These are phyloP conservation scores for Hypholoma fasciculare DNA, from an alignment of 768 basidiomycete genomes.

Conservation along the genomic window DNA sequence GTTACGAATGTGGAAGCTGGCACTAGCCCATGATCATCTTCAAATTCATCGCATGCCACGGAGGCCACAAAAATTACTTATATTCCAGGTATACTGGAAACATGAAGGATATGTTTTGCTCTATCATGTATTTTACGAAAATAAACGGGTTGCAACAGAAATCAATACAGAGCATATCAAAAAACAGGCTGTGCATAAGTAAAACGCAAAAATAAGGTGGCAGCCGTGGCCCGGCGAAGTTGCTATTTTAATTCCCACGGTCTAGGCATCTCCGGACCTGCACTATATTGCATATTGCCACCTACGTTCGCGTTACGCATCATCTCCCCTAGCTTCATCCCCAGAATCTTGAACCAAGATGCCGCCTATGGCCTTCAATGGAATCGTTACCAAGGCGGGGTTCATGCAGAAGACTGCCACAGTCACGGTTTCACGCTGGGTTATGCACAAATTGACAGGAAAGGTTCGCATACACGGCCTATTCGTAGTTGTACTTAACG, in stretches of 20 bases:
- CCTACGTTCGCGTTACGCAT: not conserved
- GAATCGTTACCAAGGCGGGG: conserved; percentile 78
- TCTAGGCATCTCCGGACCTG: not conserved
- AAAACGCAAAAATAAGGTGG: too few relatives aligned
- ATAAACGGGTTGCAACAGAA: too few relatives aligned
- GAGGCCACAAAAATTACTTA: too few relatives aligned
- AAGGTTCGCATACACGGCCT: conserved; percentile 51
- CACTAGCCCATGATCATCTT: too few relatives aligned
- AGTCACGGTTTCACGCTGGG: conserved; percentile 74
- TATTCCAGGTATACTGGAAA: too few relatives aligned
- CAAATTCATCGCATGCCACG: too few relatives aligned
- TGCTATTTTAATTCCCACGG: conserved; percentile 1
- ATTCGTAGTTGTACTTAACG: not conserved
- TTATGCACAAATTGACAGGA: conserved; percentile 71
- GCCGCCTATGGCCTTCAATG: conserved; percentile 78
- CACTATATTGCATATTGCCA: not conserved
- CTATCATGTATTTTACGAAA: too few relatives aligned
- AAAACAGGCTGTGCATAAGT: too few relatives aligned
- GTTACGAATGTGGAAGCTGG: not conserved
- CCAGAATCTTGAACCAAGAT: conserved; percentile 34
- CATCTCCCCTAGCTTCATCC: not conserved
- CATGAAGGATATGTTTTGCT: too few relatives aligned
- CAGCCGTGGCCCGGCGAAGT: too few relatives aligned
- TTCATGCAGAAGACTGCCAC: conserved; percentile 86
- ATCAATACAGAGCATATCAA: too few relatives aligned